Conservation (phyloP, 352 stramenopile species). For the Phytophthora sojae region DNA sequence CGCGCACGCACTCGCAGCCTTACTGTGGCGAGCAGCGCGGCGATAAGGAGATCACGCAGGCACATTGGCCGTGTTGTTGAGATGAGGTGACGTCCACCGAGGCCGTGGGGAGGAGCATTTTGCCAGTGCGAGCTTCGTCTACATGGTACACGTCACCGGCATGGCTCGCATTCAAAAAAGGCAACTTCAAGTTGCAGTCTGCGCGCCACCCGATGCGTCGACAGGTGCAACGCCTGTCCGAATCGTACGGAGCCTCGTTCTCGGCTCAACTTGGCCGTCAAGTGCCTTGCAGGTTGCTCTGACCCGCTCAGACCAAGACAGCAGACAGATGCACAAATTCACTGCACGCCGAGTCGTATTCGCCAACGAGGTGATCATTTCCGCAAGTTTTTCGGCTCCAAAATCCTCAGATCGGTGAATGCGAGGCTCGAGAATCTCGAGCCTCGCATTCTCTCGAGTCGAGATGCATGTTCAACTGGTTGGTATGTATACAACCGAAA, state of each 20-base stretch:
- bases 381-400: background rate
- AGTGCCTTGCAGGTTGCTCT: background rate
- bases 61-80: background rate
- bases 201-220: background rate
- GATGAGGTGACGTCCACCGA: background rate
- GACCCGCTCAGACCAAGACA: background rate
- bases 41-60: background rate
- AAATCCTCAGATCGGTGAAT: background rate
- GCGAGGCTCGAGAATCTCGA: background rate
- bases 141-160: slow-evolving; percentile 1
- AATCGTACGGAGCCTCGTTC: background rate
- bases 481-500: no score
- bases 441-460: no score
- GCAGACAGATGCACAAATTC: background rate
- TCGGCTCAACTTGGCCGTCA: background rate
- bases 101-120: background rate
- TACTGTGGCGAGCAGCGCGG: slow-evolving; percentile 13
- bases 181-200: slow-evolving; percentile 34
- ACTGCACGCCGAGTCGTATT: background rate
- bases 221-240: background rate
- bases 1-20: slow-evolving; percentile 18
- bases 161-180: slow-evolving; percentile 27
- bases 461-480: no score
- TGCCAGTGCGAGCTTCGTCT: slow-evolving; percentile 16
- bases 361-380: background rate